phyloP scores from a whole-genome alignment of 2,329 filamentous ascomycete genomes.

The Cordyceps farinosa region DNA sequence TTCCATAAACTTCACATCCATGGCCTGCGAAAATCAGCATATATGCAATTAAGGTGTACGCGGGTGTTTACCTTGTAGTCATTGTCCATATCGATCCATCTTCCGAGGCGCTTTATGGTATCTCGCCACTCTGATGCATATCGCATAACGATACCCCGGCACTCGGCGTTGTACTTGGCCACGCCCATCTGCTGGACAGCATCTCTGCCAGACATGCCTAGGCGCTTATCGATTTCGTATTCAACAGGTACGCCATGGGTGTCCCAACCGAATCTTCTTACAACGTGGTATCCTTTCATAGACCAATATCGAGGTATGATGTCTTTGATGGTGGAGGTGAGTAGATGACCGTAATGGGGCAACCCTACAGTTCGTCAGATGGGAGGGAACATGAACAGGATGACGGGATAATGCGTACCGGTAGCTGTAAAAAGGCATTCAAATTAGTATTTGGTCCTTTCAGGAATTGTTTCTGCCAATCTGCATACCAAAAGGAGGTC shows the following conservation, averaged over 20 bases:
- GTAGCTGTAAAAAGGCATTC: neutral
- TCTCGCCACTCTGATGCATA: slow-evolving; percentile 76
- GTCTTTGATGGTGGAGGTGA: slow-evolving; percentile 94
- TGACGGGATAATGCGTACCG: slow-evolving; percentile 21
- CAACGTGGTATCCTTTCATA: slow-evolving; percentile 91
- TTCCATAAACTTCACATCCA: slow-evolving; percentile 75
- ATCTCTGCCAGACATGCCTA: slow-evolving; percentile 75
- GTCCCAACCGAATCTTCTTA: slow-evolving; percentile 42
- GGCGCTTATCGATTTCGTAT: slow-evolving; percentile 89
- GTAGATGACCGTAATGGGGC: slow-evolving; percentile 68
- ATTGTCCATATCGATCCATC: slow-evolving; percentile 78
- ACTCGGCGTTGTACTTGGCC: slow-evolving; percentile 80
- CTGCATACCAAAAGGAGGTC: slow-evolving; percentile 64
- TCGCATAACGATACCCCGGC: slow-evolving; percentile 81
- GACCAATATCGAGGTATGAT: slow-evolving; percentile 96
- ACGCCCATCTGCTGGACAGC: slow-evolving; percentile 78
- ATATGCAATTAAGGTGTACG: neutral
- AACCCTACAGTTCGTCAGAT: slow-evolving; percentile 38
- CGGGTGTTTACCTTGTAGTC: slow-evolving; percentile 61
- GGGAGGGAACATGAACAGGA: too few relatives aligned
- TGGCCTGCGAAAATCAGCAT: slow-evolving; percentile 46
- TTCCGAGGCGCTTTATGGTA: slow-evolving; percentile 67
- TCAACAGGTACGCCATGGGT: slow-evolving; percentile 82
- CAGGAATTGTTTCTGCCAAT: neutral
- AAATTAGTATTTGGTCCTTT: neutral